Base-by-base conservation (phyloP, 768 basidiomycete species). In the Melanogaster broomeanus region DNA sequence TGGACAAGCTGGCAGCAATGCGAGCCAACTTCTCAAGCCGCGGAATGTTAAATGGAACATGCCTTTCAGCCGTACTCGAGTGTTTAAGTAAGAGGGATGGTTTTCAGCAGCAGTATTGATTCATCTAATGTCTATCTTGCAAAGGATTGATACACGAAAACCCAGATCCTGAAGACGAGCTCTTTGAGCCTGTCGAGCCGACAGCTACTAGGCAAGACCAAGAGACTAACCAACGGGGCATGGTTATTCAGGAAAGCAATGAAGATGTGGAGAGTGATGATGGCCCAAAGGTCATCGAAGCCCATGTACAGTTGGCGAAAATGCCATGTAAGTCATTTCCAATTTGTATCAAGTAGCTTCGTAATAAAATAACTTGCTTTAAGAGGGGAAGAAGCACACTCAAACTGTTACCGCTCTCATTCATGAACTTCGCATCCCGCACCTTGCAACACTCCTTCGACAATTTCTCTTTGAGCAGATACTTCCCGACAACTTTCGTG, bases 1-100 rank as follows among this genome's bases (percentile, higher is more conserved):
- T 71, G 1, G 66, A 73, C 46, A 71, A 72, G 51, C 56, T 67
- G 0, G 54, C 52, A 0, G 63, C 59, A 3, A 25, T 53, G 1
- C 53, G 48, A 1, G 49, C 49, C 0, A 41, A 68, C 25, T 66
- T 73, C 18, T 16, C 30, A 9, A 28, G 21, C 6, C 28, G 42
- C 2, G 60, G 61, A 3, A 68, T 73, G 63, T 50, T 73, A 1
- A 22, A 37, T 7, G 54, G 44, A 12, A 45, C 53, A 11, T 52
- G 31, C 15, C n/a, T 48, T 18, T 27, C 48, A 43, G 34, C 16
- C 31, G 16, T 39, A 6, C 45, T 52, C 9, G 19, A 11, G 43
- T 30, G 19, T 28, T 42, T 41, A 45, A 42, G 25, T 41, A 16
- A 3, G 21, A 16, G 28, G 7, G 10, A 31, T 15, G 18, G 13